phyloP scores from a whole-genome alignment of 176 grass and related monocot species.

The Lolium perenne region DNA sequence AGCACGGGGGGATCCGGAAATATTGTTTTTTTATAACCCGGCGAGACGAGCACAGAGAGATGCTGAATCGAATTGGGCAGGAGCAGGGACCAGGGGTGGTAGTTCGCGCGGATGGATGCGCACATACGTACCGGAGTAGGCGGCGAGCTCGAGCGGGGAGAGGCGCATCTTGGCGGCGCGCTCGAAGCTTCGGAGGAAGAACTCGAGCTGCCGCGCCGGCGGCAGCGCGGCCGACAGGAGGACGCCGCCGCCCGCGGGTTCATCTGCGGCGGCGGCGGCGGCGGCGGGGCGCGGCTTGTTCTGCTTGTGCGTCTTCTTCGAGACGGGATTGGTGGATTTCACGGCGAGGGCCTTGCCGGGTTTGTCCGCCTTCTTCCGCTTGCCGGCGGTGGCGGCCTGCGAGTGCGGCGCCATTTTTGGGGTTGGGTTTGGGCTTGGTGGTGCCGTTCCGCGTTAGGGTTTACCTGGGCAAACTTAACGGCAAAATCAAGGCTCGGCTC shows the following conservation, averaged over 20 bases:
- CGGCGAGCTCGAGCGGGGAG: slow-evolving; percentile 82
- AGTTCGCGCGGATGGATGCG: background rate
- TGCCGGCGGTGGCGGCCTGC: slow-evolving; percentile 26
- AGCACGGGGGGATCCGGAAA: background rate
- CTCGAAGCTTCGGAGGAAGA: slow-evolving; percentile 83
- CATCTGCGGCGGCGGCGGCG: slow-evolving; percentile 3
- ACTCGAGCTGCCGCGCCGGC: slow-evolving; percentile 64
- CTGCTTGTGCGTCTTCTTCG: slow-evolving; percentile 41
- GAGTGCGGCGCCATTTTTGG: slow-evolving; percentile 44
- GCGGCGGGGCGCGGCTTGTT: slow-evolving; percentile 30
- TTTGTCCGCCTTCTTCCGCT: slow-evolving; percentile 54
- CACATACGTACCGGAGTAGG: slow-evolving; percentile 65
- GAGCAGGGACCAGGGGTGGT: background rate
- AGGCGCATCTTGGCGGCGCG: slow-evolving; percentile 77
- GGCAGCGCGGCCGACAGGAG: slow-evolving; percentile 53
- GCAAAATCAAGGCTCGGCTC: background rate
- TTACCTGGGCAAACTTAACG: background rate
- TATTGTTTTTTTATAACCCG: no score
- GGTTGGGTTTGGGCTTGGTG: background rate
- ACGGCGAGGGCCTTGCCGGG: slow-evolving; percentile 36
- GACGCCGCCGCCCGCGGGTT: background rate
- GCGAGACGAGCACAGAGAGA: background rate
- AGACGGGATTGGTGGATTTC: slow-evolving; percentile 24
- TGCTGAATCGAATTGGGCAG: background rate
- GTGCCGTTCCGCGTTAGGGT: slow-evolving; percentile 22